Base-by-base conservation (phyloP, 2,329 filamentous ascomycete species). In the Emergomyces africanus region DNA sequence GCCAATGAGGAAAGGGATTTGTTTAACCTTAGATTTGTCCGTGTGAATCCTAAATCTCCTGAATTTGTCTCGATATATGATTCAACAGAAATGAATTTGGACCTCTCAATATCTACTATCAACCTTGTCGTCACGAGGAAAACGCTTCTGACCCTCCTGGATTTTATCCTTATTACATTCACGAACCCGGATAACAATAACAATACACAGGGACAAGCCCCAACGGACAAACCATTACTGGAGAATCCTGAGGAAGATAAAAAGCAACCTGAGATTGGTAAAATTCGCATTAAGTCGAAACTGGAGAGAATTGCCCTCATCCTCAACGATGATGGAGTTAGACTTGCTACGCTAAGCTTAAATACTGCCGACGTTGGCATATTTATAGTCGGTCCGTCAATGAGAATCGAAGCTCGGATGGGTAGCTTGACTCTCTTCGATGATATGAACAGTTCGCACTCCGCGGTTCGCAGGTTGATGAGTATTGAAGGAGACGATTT, bases 401-500 rank as follows among this genome's bases (percentile, higher is more conserved):
- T 99, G 88, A 84, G 89, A 39, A 83, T 99, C 30, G 89, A 87
- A 54, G 90, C 90, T 15, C 87, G 86, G 64, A 81, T 99, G 18
- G 95, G 94, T 12, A 90, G 95, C 65, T 77, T 99, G 33, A 91
- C 86, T 1, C 78, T 99, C 37, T 81, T 96, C 1, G 94, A 99
- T 69, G 94, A 99, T 71, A 85, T 99, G 61, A 94, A 92, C 28
- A 90, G 95, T 0, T 83, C 89, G 0, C 85, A 87, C 65, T 96
- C 92, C 0, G 83, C 86, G 49, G 79, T 97, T 28, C 86, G 94
- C 44, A 86, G 92, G 64, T 81, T 99, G 25, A 85, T 99, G 46
- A 92, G 90, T 0, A 99, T 99, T 35, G 88, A 99, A 72, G 95
- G 95, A 12, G 86, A 97, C 59, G 91, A 97, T 61, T 81, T 99